These are phyloP conservation scores for Pholiota molesta DNA, from an alignment of 768 basidiomycete species.

Conservation along the genomic window DNA sequence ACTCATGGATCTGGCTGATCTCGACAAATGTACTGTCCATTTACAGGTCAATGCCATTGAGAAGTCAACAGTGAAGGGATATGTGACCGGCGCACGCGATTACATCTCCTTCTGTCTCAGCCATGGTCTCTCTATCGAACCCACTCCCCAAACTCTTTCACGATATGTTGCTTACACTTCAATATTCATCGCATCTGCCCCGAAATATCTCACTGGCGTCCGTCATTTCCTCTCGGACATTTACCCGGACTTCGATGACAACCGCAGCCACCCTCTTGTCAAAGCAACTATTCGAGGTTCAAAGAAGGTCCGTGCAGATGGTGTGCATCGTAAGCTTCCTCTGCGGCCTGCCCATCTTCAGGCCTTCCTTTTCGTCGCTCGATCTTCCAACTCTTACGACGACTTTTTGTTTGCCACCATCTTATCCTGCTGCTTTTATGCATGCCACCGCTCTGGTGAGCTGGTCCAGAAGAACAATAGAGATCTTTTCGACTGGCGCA, in stretches of 20 bases:
- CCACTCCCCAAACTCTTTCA: slow-evolving; percentile 32
- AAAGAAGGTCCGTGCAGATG: background rate
- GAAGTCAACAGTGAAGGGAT: slow-evolving; percentile 9
- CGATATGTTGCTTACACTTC: slow-evolving; percentile 35
- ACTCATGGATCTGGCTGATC: no score
- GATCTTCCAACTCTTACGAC: slow-evolving; percentile 16
- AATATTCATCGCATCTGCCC: slow-evolving; percentile 25
- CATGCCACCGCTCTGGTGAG: slow-evolving; percentile 30
- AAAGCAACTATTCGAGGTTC: slow-evolving; percentile 7
- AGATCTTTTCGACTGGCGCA: slow-evolving; percentile 12
- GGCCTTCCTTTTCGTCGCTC: background rate
- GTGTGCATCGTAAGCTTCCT: slow-evolving; percentile 28
- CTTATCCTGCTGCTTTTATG: slow-evolving; percentile 26
- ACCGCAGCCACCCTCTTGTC: slow-evolving; percentile 9
- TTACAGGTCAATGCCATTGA: slow-evolving; percentile 25
- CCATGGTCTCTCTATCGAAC: slow-evolving; percentile 22
- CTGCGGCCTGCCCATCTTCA: slow-evolving; percentile 20
- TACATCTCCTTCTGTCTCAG: slow-evolving; percentile 20
- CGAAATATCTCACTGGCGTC: slow-evolving; percentile 39
- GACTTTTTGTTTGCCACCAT: slow-evolving; percentile 32
- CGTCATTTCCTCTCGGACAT: slow-evolving; percentile 33
- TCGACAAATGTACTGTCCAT: slow-evolving; percentile 24
- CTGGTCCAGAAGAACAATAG: slow-evolving; percentile 22
- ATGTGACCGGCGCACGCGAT: slow-evolving; percentile 29
- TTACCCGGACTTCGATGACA: slow-evolving; percentile 29